phyloP scores from a whole-genome alignment of 139 green algal species.

The Ostreobium quekettii region DNA sequence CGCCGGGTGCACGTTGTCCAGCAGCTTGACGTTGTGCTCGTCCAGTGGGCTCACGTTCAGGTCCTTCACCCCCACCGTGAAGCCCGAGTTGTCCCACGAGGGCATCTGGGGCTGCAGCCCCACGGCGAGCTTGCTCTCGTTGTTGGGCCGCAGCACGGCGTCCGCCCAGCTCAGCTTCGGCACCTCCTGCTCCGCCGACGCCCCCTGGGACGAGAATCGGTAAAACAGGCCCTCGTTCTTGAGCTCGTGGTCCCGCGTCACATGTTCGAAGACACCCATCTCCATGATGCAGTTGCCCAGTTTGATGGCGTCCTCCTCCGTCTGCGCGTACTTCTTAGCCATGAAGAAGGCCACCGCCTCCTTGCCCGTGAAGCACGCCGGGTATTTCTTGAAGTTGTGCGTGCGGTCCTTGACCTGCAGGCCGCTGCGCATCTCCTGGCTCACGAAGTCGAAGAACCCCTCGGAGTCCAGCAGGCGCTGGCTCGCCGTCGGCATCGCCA shows the following conservation, averaged over 20 bases:
- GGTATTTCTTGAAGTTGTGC: slow-evolving; percentile 13
- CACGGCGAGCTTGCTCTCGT: not conserved
- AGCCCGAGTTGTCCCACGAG: not conserved
- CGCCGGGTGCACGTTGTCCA: slow-evolving; percentile 22
- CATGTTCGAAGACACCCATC: slow-evolving; percentile 27
- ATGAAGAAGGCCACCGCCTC: slow-evolving; percentile 24
- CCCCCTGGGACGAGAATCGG: slow-evolving; percentile 9
- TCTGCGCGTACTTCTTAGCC: not conserved
- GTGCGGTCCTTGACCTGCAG: slow-evolving; percentile 21
- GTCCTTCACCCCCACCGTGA: not conserved
- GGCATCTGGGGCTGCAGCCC: slow-evolving; percentile 9
- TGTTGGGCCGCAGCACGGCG: slow-evolving; percentile 1
- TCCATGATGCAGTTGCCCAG: slow-evolving; percentile 21
- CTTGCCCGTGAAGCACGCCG: slow-evolving; percentile 11
- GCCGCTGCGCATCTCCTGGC: not conserved
- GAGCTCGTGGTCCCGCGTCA: slow-evolving; percentile 27
- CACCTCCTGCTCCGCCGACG: not conserved
- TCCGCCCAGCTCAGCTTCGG: slow-evolving; percentile 15
- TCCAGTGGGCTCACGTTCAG: slow-evolving; percentile 18
- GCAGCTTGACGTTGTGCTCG: slow-evolving; percentile 23
- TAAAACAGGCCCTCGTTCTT: slow-evolving; percentile 31
- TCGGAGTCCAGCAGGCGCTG: too few relatives aligned
- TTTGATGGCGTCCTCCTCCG: slow-evolving; percentile 12
- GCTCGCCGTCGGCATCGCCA: too few relatives aligned
- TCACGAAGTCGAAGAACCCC: slow-evolving; percentile 2